Percentiles rank a stretch among this genome's conserved stretches.
Evolutionary conservation across 257 asterid species (phyloP).

Genomic region (Craterostigma plantagineum): DNA sequence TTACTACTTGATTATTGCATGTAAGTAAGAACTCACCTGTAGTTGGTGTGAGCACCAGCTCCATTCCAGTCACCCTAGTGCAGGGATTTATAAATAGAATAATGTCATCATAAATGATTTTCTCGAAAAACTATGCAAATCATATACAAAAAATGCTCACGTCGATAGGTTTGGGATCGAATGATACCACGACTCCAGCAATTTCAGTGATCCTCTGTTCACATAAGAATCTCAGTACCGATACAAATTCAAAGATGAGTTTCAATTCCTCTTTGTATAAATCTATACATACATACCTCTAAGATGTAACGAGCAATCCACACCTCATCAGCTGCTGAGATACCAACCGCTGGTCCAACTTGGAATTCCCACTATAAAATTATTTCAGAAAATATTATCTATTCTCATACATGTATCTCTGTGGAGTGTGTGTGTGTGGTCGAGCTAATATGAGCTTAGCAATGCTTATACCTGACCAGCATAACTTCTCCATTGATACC

Average conservation of each 20-base stretch:
- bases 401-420: too few species aligned
- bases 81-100: neutral
- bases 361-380: slow-evolving; percentile 73
- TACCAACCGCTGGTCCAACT: slow-evolving; percentile 89
- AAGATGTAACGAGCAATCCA: slow-evolving; percentile 88
- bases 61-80: slow-evolving; percentile 92
- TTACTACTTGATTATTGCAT: too few species aligned
- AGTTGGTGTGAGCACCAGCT: slow-evolving; percentile 91
- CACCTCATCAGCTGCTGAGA: slow-evolving; percentile 75
- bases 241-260: too few species aligned
- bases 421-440: too few species aligned
- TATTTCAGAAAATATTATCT: neutral
- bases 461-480: slow-evolving; percentile 46
- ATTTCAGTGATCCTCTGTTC: slow-evolving; percentile 79
- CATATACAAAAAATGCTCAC: slow-evolving; percentile 11
- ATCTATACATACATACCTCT: slow-evolving; percentile 29
- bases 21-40: slow-evolving; percentile 32
- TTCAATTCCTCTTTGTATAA: too few species aligned
- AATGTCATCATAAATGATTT: neutral
- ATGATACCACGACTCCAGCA: slow-evolving; percentile 75
- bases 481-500: slow-evolving; percentile 57
- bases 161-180: slow-evolving; percentile 84
- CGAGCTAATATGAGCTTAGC: neutral
- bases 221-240: neutral
- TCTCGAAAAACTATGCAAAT: neutral